Conservation (phyloP, 2,329 filamentous ascomycete genomes). For the Trichoderma simmonsii region DNA sequence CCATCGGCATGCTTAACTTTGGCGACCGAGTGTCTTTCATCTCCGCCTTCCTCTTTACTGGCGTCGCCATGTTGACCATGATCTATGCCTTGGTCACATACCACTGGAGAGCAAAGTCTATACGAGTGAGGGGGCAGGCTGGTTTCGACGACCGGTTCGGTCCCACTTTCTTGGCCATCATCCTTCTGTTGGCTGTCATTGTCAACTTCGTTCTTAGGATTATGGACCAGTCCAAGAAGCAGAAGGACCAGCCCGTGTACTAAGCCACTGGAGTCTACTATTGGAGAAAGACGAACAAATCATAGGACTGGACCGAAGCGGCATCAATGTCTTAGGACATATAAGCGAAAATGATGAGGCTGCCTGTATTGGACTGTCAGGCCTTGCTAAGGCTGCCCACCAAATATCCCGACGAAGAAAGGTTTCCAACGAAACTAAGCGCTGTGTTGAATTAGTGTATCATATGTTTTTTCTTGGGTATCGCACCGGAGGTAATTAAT, state of each 20-base stretch:
- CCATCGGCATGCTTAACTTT: slow-evolving; percentile 97
- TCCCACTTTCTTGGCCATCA: slow-evolving; percentile 83
- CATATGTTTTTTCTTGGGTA: slow-evolving; percentile 1
- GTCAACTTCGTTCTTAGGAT: slow-evolving; percentile 92
- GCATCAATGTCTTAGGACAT: not conserved
- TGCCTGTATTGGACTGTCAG: not conserved
- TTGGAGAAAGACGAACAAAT: not conserved
- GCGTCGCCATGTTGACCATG: slow-evolving; percentile 93
- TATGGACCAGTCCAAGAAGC: slow-evolving; percentile 40
- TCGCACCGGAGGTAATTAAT: not conserved
- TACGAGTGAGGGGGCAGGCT: slow-evolving; percentile 83
- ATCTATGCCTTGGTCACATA: slow-evolving; percentile 92
- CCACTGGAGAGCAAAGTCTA: slow-evolving; percentile 94
- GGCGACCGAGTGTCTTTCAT: slow-evolving; percentile 93
- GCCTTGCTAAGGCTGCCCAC: not conserved
- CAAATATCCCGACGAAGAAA: not conserved
- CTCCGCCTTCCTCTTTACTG: slow-evolving; percentile 87
- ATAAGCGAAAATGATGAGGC: not conserved
- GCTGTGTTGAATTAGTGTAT: slow-evolving; percentile 15
- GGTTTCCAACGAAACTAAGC: not conserved
- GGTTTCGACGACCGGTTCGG: slow-evolving; percentile 97
- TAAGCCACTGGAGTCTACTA: not conserved
- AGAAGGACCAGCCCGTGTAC: slow-evolving; percentile 27
- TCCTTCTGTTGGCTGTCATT: slow-evolving; percentile 82
- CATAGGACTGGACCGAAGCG: not conserved